phyloP scores from a whole-genome alignment of 164 flowering plant species.

The Chimonanthus salicifolius region DNA sequence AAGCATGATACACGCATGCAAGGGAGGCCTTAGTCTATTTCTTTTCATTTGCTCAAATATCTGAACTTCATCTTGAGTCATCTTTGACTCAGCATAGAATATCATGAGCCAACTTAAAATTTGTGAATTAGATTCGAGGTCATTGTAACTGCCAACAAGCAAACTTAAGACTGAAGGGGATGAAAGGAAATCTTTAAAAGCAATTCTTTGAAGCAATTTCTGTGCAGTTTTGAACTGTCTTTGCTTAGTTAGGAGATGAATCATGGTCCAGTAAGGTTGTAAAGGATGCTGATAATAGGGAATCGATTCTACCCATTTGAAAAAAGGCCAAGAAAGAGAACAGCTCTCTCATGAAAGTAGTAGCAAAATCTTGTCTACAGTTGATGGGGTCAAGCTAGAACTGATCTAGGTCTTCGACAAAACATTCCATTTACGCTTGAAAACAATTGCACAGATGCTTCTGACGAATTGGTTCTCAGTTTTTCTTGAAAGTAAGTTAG shows the following conservation, averaged over 20 bases:
- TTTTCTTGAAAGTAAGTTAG: slow-evolving; percentile 6
- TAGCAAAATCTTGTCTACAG: slow-evolving; percentile 33
- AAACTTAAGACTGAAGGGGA: slow-evolving; percentile 63
- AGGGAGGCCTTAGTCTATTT: slow-evolving; percentile 49
- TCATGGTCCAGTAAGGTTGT: slow-evolving; percentile 67
- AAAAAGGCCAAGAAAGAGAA: slow-evolving; percentile 53
- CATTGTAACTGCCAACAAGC: slow-evolving; percentile 31
- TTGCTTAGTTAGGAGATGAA: slow-evolving; percentile 50
- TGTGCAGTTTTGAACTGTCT: slow-evolving; percentile 56
- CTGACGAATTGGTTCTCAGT: slow-evolving; percentile 26
- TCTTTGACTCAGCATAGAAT: slow-evolving; percentile 50
- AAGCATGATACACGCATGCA: slow-evolving; percentile 73
- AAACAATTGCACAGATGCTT: slow-evolving; percentile 33
- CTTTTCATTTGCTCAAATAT: slow-evolving; percentile 72
- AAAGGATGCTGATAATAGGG: slow-evolving; percentile 58
- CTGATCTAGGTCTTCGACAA: slow-evolving; percentile 34
- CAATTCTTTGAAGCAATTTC: slow-evolving; percentile 53
- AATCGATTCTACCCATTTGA: slow-evolving; percentile 55
- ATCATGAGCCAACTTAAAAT: slow-evolving; percentile 85
- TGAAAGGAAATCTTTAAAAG: slow-evolving; percentile 51
- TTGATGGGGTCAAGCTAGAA: slow-evolving; percentile 35
- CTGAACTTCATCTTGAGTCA: slow-evolving; percentile 65
- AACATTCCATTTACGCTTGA: slow-evolving; percentile 57
- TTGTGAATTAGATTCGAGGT: slow-evolving; percentile 53
- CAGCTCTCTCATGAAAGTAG: slow-evolving; percentile 25